Evolutionary conservation across 179 eudicot species (phyloP).

Genomic region (Nepenthes alata): DNA sequence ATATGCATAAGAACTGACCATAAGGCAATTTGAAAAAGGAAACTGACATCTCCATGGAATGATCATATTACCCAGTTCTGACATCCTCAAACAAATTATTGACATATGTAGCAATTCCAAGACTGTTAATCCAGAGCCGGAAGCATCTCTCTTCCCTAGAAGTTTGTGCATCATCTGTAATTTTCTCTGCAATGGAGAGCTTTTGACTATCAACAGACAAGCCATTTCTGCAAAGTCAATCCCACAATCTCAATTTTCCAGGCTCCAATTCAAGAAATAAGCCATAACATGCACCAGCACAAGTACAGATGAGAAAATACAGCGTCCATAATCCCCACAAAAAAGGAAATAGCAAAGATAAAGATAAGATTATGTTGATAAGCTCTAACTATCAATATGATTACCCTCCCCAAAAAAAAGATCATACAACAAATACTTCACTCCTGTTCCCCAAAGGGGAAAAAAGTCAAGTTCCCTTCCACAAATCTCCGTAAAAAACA

Average conservation of each 20-base stretch:
- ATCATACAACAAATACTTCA: no score
- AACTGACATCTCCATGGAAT: background rate
- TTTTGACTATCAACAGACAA: conserved; percentile 41
- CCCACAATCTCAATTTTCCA: background rate
- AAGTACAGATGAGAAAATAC: no score
- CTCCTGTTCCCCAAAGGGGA: no score
- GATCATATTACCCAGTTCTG: conserved; percentile 29
- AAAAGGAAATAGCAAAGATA: no score
- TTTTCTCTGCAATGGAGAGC: conserved; percentile 44
- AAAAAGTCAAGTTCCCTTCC: no score
- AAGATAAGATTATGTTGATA: no score
- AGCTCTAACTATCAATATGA: no score
- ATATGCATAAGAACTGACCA: conserved; percentile 8
- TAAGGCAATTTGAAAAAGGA: background rate
- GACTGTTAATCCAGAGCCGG: conserved; percentile 77
- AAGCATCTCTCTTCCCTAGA: conserved; percentile 80
- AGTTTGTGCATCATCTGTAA: conserved; percentile 52
- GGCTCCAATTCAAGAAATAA: no score
- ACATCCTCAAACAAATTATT: conserved; percentile 74
- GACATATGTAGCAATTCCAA: conserved; percentile 54
- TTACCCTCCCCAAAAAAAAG: no score
- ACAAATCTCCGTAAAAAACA: no score
- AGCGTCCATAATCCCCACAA: no score
- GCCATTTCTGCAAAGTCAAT: conserved; percentile 50
- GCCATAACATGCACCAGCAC: no score